Evolutionary conservation across 805 yeast species (phyloP), one percentile per base, ranked within the genome.

Genomic region (Monosporozyma siamensis): DNA sequence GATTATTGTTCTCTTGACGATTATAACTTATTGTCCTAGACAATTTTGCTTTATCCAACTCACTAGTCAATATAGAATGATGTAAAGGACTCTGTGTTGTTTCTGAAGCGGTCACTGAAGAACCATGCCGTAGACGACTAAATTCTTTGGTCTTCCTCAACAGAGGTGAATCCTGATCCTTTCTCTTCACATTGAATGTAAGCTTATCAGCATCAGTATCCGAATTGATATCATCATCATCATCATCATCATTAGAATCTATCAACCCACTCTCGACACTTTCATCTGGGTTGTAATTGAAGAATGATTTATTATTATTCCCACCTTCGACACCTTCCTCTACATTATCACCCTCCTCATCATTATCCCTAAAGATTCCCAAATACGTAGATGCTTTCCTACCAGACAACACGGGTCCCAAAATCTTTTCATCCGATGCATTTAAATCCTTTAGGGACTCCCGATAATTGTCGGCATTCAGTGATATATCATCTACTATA

Each of bases 321-420:
- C 23, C 25, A 35, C 32, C 12, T 9, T 39, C 18, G 4, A 34
- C 11, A n/a, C 44, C n/a, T n/a, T n/a, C n/a, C 18, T 32, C 9
- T 6, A 23, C 24, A 20, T 10, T 20, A 5, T 15, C 18, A 4
- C n/a, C 32, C 11, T 25, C 29, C 8, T 11, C 42, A 21, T 52
- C 59, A 31, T 58, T 58, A 41, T 62, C 64, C 44, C 58, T 54
- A 41, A 63, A 63, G 27, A 61, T 58, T 30, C 65, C 49, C 23
- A 61, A 38, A 46, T 55, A 58, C 1, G 62, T 58, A 38, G 64
- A 60, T 2, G 65, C 65, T 36, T 58, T 59, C 46, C 66, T 55
- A 9, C 67, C 65, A 46, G 55, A 58, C 20, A 61, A 39, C 15
- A 61, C 55, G 9, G 54, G 43, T 6, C 51, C 42, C 26, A 44